Conservation (phyloP, 2,329 filamentous ascomycete genomes). For the Aspergillus sp. region DNA sequence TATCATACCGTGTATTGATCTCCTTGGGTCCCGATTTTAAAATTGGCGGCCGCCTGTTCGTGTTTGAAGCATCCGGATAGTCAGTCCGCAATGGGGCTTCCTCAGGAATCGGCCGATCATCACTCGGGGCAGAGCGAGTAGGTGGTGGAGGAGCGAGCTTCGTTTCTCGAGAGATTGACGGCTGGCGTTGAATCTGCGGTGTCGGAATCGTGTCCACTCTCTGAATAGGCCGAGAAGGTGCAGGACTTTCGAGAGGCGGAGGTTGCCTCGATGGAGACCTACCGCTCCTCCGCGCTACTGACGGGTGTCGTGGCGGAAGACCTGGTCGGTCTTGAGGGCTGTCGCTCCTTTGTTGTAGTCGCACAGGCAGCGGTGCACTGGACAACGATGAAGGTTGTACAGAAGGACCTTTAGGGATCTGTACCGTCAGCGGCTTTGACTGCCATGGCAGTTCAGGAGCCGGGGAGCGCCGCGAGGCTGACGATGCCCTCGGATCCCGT, state of each 20-base stretch:
- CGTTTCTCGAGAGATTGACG: slow-evolving; percentile 29
- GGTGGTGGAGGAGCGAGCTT: slow-evolving; percentile 20
- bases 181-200: slow-evolving; percentile 26
- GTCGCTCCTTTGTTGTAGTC: slow-evolving; percentile 30
- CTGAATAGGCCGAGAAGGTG: neutral
- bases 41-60: slow-evolving; percentile 79
- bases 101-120: slow-evolving; percentile 49
- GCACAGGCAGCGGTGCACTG: slow-evolving; percentile 44
- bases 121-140: slow-evolving; percentile 47
- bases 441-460: slow-evolving; percentile 27
- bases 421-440: slow-evolving; percentile 33
- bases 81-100: slow-evolving; percentile 57
- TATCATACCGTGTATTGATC: slow-evolving; percentile 83
- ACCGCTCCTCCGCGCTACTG: slow-evolving; percentile 18
- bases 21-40: slow-evolving; percentile 71
- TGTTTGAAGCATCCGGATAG: slow-evolving; percentile 80
- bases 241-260: slow-evolving; percentile 2
- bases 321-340: slow-evolving; percentile 49
- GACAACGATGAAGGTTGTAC: slow-evolving; percentile 21
- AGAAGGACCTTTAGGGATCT: slow-evolving; percentile 29
- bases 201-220: slow-evolving; percentile 16
- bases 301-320: slow-evolving; percentile 45
- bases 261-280: slow-evolving; percentile 25
- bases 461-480: slow-evolving; percentile 29
- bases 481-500: slow-evolving; percentile 32